Percentiles rank a stretch among this genome's conserved stretches.
Conservation (phyloP, 2,329 filamentous ascomycete species). For the Venturia nashicola region DNA sequence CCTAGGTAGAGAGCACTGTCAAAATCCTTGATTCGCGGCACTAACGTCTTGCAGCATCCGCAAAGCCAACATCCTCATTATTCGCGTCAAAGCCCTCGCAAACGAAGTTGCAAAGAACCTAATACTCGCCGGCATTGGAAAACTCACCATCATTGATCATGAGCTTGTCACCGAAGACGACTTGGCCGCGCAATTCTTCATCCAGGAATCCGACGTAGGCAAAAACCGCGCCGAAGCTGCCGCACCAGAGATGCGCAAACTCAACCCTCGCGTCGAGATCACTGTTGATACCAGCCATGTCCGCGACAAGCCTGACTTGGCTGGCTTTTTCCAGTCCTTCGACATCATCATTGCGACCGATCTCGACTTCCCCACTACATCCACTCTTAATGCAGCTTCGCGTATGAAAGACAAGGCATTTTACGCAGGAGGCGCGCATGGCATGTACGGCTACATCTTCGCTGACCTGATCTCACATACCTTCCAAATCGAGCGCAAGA, state of each 20-base stretch:
- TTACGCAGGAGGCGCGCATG: slow-evolving; percentile 78
- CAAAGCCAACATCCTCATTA: slow-evolving; percentile 76
- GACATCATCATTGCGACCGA: slow-evolving; percentile 87
- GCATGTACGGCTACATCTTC: slow-evolving; percentile 91
- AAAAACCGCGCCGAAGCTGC: slow-evolving; percentile 78
- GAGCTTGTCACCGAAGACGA: slow-evolving; percentile 65
- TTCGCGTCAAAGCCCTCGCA: slow-evolving; percentile 76
- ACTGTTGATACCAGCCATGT: slow-evolving; percentile 57
- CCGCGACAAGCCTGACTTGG: slow-evolving; percentile 30
- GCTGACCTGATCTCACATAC: slow-evolving; percentile 84
- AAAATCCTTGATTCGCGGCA: neutral
- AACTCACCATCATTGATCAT: slow-evolving; percentile 78
- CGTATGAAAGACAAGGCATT: slow-evolving; percentile 68
- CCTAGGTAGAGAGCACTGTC: neutral
- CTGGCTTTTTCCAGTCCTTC: slow-evolving; percentile 59
- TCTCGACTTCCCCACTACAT: slow-evolving; percentile 60
- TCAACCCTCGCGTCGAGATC: slow-evolving; percentile 81
- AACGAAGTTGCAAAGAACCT: slow-evolving; percentile 97
- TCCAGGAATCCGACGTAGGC: slow-evolving; percentile 60
- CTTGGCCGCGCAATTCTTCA: slow-evolving; percentile 57
- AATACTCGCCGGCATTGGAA: slow-evolving; percentile 82
- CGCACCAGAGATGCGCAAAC: slow-evolving; percentile 61
- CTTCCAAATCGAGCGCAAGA: slow-evolving; percentile 76
- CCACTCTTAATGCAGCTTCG: slow-evolving; percentile 74
- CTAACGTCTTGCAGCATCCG: slow-evolving; percentile 50